Conservation (phyloP, 257 asterid species). For the Capsicum baccatum region DNA sequence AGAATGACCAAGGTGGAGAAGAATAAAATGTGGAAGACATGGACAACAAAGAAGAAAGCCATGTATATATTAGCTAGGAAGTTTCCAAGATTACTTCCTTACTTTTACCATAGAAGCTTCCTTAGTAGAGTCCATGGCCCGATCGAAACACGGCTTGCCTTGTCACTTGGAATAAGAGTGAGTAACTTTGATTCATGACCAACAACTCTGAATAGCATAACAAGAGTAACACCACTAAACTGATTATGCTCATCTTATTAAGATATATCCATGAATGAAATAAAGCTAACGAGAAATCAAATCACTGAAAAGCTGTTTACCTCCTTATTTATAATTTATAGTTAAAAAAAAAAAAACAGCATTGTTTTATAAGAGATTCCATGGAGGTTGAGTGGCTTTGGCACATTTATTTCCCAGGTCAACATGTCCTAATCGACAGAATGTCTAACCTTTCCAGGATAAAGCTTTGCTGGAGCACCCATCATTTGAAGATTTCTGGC, state of each 20-base stretch:
- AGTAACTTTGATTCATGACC: conserved; percentile 37
- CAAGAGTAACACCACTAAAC: neutral
- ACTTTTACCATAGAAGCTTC: conserved; percentile 71
- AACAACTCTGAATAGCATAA: neutral
- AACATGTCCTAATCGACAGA: conserved; percentile 34
- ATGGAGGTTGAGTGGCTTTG: conserved; percentile 22
- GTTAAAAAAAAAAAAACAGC: neutral
- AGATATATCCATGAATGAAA: conserved; percentile 16
- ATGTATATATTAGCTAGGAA: conserved; percentile 73
- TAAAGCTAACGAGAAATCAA: neutral
- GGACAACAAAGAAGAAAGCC: conserved; percentile 66
- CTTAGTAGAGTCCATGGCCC: conserved; percentile 79
- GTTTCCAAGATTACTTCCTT: conserved; percentile 73
- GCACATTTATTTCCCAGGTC: conserved; percentile 1
- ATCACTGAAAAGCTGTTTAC: neutral
- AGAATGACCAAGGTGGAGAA: conserved; percentile 76
- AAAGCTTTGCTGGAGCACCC: conserved; percentile 63
- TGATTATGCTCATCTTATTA: neutral
- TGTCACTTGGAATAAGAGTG: conserved; percentile 73
- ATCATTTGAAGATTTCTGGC: conserved; percentile 73
- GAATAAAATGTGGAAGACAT: conserved; percentile 75
- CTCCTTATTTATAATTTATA: neutral
- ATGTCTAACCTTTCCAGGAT: conserved; percentile 58
- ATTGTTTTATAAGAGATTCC: neutral
- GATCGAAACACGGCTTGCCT: conserved; percentile 65